phyloP scores from a whole-genome alignment of 805 yeast species.

The Kluyveromyces siamensis region DNA sequence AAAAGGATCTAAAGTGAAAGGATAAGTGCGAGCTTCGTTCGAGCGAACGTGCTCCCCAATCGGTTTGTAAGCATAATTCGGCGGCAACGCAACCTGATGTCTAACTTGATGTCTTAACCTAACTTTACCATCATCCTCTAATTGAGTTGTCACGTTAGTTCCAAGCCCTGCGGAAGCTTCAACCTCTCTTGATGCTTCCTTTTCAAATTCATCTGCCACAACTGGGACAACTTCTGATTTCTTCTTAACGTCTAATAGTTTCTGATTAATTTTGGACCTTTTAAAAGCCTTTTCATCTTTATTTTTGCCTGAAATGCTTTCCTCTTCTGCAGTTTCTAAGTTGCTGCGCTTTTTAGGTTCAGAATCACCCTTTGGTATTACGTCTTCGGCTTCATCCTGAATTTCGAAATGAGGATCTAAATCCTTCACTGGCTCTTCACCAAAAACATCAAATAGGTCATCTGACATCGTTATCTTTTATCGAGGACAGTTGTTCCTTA shows the following conservation, averaged over 20 bases:
- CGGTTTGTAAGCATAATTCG: slow-evolving; percentile 79
- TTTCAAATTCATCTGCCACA: slow-evolving; percentile 79
- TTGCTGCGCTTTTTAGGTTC: slow-evolving; percentile 12
- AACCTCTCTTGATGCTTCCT: slow-evolving; percentile 84
- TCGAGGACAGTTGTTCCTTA: not conserved
- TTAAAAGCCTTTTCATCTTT: slow-evolving; percentile 9
- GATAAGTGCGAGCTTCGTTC: slow-evolving; percentile 80
- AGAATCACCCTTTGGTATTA: not conserved
- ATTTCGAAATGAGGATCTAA: slow-evolving; percentile 12
- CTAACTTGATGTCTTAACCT: slow-evolving; percentile 87
- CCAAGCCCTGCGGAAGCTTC: slow-evolving; percentile 69
- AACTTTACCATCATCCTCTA: slow-evolving; percentile 42
- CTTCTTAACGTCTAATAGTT: slow-evolving; percentile 30
- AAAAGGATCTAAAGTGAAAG: slow-evolving; percentile 91
- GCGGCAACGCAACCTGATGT: slow-evolving; percentile 96
- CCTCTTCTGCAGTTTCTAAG: not conserved
- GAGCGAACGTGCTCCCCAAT: slow-evolving; percentile 77
- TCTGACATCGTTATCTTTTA: slow-evolving; percentile 2
- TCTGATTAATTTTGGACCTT: slow-evolving; percentile 24
- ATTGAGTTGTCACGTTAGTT: slow-evolving; percentile 31
- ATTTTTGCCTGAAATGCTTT: not conserved
- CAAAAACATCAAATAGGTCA: slow-evolving; percentile 28
- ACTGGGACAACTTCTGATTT: slow-evolving; percentile 53
- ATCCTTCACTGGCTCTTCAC: slow-evolving; percentile 13
- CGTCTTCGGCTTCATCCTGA: slow-evolving; percentile 6